Conservation (phyloP, 345 rosid species). For the Acer yangbiense region DNA sequence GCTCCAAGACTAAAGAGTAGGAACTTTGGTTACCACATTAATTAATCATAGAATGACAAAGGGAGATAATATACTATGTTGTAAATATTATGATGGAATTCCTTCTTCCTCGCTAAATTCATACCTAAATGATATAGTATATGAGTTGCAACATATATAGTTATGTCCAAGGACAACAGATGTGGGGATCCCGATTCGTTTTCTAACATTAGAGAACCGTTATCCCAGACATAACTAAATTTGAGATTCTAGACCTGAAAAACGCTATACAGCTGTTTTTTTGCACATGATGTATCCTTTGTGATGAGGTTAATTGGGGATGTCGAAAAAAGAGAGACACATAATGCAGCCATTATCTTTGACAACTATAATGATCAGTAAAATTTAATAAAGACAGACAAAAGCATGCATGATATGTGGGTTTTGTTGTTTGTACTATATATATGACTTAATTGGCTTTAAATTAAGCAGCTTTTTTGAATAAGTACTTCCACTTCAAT, state of each 20-base stretch:
- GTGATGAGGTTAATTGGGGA: neutral
- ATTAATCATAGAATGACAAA: neutral
- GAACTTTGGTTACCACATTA: neutral
- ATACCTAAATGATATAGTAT: too few species aligned
- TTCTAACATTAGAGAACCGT: too few species aligned
- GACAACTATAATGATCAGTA: neutral
- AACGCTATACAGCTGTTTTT: neutral
- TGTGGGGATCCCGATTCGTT: too few species aligned
- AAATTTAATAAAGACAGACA: neutral
- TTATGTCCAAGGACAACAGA: too few species aligned
- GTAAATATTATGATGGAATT: neutral
- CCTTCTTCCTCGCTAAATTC: too few species aligned
- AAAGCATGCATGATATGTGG: neutral
- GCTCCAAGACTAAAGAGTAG: neutral
- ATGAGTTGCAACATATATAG: too few species aligned
- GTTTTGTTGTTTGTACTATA: neutral
- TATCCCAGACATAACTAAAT: too few species aligned
- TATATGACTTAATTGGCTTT: neutral
- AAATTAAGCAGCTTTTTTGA: neutral
- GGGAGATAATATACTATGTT: neutral
- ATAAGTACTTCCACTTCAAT: neutral
- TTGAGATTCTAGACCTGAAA: too few species aligned
- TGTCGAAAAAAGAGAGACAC: conserved; percentile 41
- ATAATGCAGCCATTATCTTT: conserved; percentile 21
- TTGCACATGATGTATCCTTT: neutral